These are phyloP conservation scores for Cytospora piceae DNA, from an alignment of 2,329 filamentous ascomycete genomes.

Conservation along the genomic window DNA sequence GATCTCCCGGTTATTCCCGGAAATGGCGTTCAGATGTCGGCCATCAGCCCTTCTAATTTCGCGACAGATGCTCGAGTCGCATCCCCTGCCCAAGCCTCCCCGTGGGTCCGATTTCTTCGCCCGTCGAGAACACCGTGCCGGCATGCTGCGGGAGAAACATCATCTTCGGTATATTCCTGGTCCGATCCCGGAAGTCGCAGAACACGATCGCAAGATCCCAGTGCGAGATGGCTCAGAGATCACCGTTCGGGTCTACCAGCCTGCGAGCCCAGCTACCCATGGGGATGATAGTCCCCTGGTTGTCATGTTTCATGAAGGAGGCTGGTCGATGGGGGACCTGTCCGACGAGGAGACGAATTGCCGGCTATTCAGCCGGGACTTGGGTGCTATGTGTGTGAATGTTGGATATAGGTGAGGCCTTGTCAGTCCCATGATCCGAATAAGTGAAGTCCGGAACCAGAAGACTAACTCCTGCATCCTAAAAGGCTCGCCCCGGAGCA, in stretches of 20 bases:
- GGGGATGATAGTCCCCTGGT: constrained; percentile 36
- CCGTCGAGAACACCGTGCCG: constrained; percentile 34
- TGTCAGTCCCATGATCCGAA: too few relatives aligned
- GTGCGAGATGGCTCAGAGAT: constrained; percentile 41
- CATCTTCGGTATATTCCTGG: constrained; percentile 37
- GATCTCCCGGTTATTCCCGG: background rate
- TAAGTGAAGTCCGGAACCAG: background rate
- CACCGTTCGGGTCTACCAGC: constrained; percentile 40
- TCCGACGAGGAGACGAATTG: constrained; percentile 40
- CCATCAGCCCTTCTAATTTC: background rate
- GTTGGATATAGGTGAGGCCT: constrained; percentile 43
- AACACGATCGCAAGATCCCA: constrained; percentile 39
- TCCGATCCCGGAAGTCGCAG: constrained; percentile 35
- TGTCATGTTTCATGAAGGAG: constrained; percentile 43
- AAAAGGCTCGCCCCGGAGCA: constrained; percentile 48
- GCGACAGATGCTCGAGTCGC: background rate
- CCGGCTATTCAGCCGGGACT: constrained; percentile 37
- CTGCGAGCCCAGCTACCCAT: constrained; percentile 26
- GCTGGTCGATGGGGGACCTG: constrained; percentile 41
- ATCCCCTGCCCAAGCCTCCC: constrained; percentile 31
- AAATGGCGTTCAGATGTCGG: background rate
- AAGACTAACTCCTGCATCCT: background rate
- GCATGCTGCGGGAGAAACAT: constrained; percentile 36
- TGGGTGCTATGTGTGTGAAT: constrained; percentile 47
- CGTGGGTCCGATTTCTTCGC: constrained; percentile 34